Evolutionary conservation across 1,284 basidiomycete species (phyloP).

Genomic region (Puccinia coronata): DNA sequence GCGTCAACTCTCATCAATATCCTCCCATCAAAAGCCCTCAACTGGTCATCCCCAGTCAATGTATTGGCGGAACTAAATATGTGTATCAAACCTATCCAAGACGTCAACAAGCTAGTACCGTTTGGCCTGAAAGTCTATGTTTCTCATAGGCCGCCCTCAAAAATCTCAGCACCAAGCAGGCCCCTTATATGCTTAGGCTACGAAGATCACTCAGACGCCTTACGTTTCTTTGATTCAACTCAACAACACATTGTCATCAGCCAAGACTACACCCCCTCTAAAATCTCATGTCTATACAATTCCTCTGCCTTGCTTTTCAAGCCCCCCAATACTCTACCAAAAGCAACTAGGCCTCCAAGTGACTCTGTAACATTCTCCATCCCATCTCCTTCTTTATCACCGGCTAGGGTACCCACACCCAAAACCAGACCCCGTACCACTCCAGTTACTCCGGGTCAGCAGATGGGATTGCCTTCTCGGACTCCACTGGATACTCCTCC

Average conservation of each 20-base stretch:
- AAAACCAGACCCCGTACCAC: no score
- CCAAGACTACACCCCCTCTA: no score
- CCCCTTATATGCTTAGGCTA: background rate
- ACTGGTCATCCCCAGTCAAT: constrained; percentile 1
- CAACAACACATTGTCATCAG: background rate
- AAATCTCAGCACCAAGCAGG: background rate
- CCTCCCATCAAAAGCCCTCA: background rate
- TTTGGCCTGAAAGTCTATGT: no score
- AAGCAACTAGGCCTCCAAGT: no score
- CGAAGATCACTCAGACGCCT: constrained; percentile 16
- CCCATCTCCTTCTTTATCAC: no score
- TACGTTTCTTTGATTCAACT: background rate
- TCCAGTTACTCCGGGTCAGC: no score
- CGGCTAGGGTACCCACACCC: no score
- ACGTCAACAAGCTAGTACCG: constrained; percentile 14
- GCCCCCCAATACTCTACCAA: no score
- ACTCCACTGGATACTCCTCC: no score
- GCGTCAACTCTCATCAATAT: constrained; percentile 8
- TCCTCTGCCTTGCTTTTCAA: background rate
- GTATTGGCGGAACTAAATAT: background rate
- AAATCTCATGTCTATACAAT: background rate
- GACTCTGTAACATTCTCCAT: no score
- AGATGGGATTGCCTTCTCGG: no score
- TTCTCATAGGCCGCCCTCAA: background rate
- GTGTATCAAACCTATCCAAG: background rate